phyloP scores from a whole-genome alignment of 2,329 filamentous ascomycete species.

The Aspergillus bombycis region DNA sequence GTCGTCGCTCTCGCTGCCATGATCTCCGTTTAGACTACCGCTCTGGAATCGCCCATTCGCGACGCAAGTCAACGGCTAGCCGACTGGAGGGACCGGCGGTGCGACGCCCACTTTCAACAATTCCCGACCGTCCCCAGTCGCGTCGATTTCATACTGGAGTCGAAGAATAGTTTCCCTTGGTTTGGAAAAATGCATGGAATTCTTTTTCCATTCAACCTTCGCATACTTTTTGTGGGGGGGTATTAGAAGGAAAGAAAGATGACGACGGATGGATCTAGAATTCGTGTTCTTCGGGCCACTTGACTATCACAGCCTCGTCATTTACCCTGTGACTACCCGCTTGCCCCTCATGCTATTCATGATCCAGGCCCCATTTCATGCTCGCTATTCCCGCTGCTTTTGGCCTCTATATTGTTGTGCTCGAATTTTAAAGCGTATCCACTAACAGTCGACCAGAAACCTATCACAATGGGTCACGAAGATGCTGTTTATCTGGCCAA shows the following conservation, averaged over 20 bases:
- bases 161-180: background rate
- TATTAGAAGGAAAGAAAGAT: background rate
- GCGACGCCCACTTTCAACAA: slow-evolving; percentile 16
- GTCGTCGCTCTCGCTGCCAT: background rate
- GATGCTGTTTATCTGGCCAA: slow-evolving; percentile 99
- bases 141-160: background rate
- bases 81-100: slow-evolving; percentile 18
- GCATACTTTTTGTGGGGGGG: background rate
- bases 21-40: slow-evolving; percentile 18
- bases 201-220: background rate
- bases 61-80: slow-evolving; percentile 20
- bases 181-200: background rate
- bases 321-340: slow-evolving; percentile 22
- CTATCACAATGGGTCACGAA: slow-evolving; percentile 93
- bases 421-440: slow-evolving; percentile 9
- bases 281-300: slow-evolving; percentile 20
- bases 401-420: background rate
- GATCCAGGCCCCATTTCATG: slow-evolving; percentile 3
- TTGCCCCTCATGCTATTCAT: slow-evolving; percentile 21
- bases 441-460: slow-evolving; percentile 30
- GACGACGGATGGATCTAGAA: slow-evolving; percentile 15
- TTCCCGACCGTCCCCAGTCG: slow-evolving; percentile 12
- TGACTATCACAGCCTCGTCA: slow-evolving; percentile 26
- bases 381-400: slow-evolving; percentile 6
- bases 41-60: slow-evolving; percentile 17